Conservation (phyloP, 192 early-diverging fungal genomes). For the Pilaira anomala region DNA sequence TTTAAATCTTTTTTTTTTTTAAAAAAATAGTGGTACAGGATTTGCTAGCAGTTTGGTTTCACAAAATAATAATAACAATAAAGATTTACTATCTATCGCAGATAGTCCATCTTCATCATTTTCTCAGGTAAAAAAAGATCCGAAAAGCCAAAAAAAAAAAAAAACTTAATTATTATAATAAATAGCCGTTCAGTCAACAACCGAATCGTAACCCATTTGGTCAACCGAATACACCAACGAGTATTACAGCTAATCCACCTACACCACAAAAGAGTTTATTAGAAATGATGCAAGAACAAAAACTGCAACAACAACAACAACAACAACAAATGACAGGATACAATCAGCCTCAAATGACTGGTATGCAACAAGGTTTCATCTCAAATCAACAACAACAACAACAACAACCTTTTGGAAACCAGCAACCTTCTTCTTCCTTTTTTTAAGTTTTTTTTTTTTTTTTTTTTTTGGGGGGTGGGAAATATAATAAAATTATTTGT, state of each 20-base stretch:
- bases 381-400: neutral
- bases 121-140: slow-evolving; percentile 18
- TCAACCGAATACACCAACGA: slow-evolving; percentile 10
- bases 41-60: slow-evolving; percentile 15
- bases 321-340: slow-evolving; percentile 20
- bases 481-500: too few relatives aligned
- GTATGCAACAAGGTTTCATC: slow-evolving; percentile 17
- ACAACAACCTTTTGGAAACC: slow-evolving; percentile 20
- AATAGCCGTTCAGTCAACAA: slow-evolving; percentile 29
- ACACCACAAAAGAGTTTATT: slow-evolving; percentile 25
- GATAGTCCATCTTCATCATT: slow-evolving; percentile 9
- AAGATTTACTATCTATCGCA: slow-evolving; percentile 3
- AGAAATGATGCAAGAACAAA: slow-evolving; percentile 36
- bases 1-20: neutral
- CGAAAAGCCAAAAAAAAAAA: too few relatives aligned
- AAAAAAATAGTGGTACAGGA: slow-evolving; percentile 13
- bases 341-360: slow-evolving; percentile 21
- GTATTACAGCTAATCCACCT: slow-evolving; percentile 3
- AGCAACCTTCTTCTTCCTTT: neutral
- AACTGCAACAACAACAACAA: slow-evolving; percentile 25
- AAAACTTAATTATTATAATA: neutral
- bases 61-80: neutral
- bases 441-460: too few relatives aligned
- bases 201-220: slow-evolving; percentile 30
- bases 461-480: too few relatives aligned